Evolutionary conservation across 2,329 filamentous ascomycete species (phyloP).

Genomic region (Claviceps digitariae): DNA sequence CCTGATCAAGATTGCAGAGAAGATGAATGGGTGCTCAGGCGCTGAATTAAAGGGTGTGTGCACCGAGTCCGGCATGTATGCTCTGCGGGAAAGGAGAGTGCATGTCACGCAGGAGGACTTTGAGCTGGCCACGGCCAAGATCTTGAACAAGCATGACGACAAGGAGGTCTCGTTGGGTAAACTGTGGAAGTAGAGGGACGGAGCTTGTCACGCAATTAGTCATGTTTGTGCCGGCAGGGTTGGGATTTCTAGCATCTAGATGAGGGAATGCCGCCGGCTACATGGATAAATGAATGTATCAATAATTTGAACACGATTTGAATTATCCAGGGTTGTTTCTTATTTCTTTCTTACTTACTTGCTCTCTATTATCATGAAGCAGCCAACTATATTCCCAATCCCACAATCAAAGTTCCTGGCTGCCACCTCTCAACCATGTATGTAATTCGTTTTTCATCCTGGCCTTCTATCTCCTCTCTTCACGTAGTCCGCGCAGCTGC

Average conservation of each 20-base stretch:
- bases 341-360: not conserved
- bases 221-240: not conserved
- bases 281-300: constrained; percentile 22
- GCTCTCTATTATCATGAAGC: no score
- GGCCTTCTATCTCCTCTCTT: no score
- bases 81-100: constrained; percentile 83
- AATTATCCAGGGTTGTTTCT: not conserved
- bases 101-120: constrained; percentile 99
- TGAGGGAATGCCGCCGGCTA: constrained; percentile 16
- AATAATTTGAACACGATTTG: constrained; percentile 9
- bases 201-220: no score
- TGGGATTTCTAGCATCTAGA: constrained; percentile 13
- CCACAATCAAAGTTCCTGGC: no score
- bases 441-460: no score
- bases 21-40: constrained; percentile 98
- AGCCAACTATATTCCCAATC: no score
- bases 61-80: constrained; percentile 97
- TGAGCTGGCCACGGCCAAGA: constrained; percentile 95
- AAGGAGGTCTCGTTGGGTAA: constrained; percentile 89
- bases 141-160: constrained; percentile 98
- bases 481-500: no score
- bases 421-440: no score
- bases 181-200: constrained; percentile 41
- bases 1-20: constrained; percentile 95
- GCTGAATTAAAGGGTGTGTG: constrained; percentile 98